Conservation (phyloP, 139 green algal species). For the Chlorella sp. region DNA sequence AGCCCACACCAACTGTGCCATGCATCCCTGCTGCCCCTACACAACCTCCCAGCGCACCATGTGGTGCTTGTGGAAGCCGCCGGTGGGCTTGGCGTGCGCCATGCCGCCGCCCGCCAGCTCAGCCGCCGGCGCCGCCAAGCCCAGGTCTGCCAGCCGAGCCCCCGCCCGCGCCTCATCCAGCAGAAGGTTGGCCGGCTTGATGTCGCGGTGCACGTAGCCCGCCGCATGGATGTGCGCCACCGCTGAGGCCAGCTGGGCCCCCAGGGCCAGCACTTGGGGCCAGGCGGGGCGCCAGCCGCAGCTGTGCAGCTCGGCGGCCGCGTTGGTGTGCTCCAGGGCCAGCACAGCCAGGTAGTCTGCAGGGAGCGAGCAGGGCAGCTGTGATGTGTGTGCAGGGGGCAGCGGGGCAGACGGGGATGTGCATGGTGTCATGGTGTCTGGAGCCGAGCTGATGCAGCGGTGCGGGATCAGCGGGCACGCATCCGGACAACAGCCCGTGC, state of each 20-base stretch:
- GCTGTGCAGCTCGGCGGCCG: constrained; percentile 62
- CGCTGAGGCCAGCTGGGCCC: constrained; percentile 54
- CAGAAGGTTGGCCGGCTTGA: constrained; percentile 69
- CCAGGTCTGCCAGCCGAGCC: constrained; percentile 64
- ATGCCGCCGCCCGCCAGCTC: constrained; percentile 15
- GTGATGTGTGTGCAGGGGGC: not conserved
- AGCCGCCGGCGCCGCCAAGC: constrained; percentile 46
- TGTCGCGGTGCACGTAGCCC: constrained; percentile 51
- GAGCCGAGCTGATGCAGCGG: not conserved
- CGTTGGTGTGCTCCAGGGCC: constrained; percentile 57
- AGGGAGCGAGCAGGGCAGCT: not conserved
- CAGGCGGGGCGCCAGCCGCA: constrained; percentile 63
- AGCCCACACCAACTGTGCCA: not conserved
- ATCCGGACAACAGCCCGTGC: not conserved
- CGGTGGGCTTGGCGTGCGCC: constrained; percentile 56
- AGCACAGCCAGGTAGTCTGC: constrained; percentile 69
- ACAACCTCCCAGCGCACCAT: constrained; percentile 23
- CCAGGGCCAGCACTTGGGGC: constrained; percentile 48
- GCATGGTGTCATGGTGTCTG: not conserved
- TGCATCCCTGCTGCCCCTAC: not conserved
- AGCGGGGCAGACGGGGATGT: not conserved
- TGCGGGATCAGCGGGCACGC: no score
- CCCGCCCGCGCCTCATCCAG: constrained; percentile 6
- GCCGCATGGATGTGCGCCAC: constrained; percentile 60
- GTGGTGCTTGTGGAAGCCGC: constrained; percentile 81